A percentile compares a stretch with the other conserved stretches of the same genome.
Evolutionary conservation across 441 rosid species (phyloP).

Genomic region (Adansonia grandidieri): DNA sequence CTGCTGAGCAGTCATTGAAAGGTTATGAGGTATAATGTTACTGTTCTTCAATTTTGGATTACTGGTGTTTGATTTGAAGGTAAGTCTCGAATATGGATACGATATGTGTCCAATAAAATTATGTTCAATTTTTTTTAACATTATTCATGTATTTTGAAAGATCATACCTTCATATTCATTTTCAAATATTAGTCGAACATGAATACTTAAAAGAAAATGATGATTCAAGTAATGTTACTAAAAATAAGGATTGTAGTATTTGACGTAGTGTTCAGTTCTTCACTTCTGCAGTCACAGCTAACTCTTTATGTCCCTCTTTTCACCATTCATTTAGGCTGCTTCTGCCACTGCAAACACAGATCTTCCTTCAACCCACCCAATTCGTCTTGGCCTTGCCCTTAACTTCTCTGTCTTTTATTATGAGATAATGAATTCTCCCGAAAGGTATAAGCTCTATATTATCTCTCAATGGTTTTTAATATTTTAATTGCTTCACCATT

Average conservation of each 20-base stretch:
- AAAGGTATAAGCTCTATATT: constrained; percentile 47
- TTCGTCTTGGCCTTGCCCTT: constrained; percentile 97
- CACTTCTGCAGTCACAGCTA: constrained; percentile 5
- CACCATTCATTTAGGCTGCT: constrained; percentile 61
- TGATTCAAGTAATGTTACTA: too few relatives aligned
- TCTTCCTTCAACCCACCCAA: constrained; percentile 95
- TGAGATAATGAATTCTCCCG: constrained; percentile 98
- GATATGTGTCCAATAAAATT: too few relatives aligned
- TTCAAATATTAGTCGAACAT: too few relatives aligned
- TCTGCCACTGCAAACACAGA: constrained; percentile 80
- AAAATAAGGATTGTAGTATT: too few relatives aligned
- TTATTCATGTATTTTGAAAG: too few relatives aligned
- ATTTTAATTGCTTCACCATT: neutral
- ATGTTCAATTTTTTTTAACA: too few relatives aligned
- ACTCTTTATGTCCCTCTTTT: neutral
- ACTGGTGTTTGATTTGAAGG: too few relatives aligned
- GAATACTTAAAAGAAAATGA: too few relatives aligned
- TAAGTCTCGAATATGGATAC: too few relatives aligned
- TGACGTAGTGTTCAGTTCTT: neutral
- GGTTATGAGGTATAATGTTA: constrained; percentile 70
- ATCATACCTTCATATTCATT: too few relatives aligned
- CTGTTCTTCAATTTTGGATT: constrained; percentile 3
- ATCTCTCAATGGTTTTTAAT: too few relatives aligned
- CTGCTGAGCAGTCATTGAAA: constrained; percentile 88
- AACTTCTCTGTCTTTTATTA: constrained; percentile 97